These are phyloP conservation scores for Trypanosoma boissoni DNA, from an alignment of 208 protist species.

Conservation along the genomic window DNA sequence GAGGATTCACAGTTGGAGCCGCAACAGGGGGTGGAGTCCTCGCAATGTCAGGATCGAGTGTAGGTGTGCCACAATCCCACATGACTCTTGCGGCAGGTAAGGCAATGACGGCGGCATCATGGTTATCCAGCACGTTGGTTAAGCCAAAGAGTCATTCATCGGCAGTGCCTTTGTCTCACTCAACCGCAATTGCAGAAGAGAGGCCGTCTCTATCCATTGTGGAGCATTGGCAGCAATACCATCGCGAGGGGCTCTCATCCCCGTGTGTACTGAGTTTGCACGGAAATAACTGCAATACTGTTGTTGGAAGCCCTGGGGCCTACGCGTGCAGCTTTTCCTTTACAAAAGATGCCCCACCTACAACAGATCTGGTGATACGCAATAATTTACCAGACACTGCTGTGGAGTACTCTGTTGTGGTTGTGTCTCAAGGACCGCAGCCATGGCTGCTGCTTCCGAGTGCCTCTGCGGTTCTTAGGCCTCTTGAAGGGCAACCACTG, in stretches of 20 bases:
- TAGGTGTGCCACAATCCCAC: no score
- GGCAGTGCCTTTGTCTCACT: no score
- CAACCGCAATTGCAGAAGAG: no score
- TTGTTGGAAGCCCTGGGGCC: slow-evolving; percentile 43
- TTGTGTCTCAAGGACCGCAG: slow-evolving; percentile 78
- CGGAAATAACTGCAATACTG: slow-evolving; percentile 49
- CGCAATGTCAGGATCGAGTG: no score
- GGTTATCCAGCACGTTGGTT: no score
- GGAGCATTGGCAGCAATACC: neutral
- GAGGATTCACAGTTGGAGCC: no score
- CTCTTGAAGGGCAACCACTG: slow-evolving; percentile 67
- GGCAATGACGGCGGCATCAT: no score
- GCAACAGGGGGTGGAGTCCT: no score
- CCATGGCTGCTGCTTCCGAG: slow-evolving; percentile 69
- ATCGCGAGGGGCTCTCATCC: neutral
- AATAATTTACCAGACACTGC: slow-evolving; percentile 48
- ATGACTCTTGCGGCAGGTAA: no score
- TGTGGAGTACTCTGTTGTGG: slow-evolving; percentile 64
- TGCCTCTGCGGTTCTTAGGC: slow-evolving; percentile 39
- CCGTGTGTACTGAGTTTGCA: slow-evolving; percentile 47
- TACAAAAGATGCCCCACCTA: slow-evolving; percentile 57
- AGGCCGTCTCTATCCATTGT: neutral
- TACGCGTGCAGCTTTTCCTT: slow-evolving; percentile 68
- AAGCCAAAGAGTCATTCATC: no score
- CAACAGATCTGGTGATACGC: slow-evolving; percentile 58